Base-by-base conservation (phyloP, 1,284 basidiomycete species). In the Ceratobasidium sp. region DNA sequence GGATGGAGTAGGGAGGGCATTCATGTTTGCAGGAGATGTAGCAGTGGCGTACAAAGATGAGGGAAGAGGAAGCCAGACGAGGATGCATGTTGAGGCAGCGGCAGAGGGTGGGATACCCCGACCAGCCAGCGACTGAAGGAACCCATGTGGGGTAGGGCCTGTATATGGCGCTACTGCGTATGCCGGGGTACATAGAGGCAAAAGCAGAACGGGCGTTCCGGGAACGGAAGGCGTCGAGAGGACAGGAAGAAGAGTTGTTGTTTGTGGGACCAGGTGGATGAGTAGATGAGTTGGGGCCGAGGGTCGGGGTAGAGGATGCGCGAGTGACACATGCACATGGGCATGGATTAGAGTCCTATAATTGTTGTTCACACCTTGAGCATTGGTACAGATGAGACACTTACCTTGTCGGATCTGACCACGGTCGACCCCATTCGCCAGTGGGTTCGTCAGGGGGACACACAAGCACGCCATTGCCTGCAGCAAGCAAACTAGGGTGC, bases 391-490 rank as follows among this genome's bases (percentile, higher is more conserved):
- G 21, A 30, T n/a, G n/a, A 5, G 52, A 69, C 8, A 46, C 67
- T 38, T 59, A 70, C 67, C 67, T 54, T 46, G 59, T 14, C 43
- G 54, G 67, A 30, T 70, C 67, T 21, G 44, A 43, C 67, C 67
- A 70, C n/a, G 54, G 55, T 21, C 55, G 55, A 32, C 67, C 67
- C 67, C 67, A 70, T 59, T 70, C 67, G 47, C 67, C 67, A 21
- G 67, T 70, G 18, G 67, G 55, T 41, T 55, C 58, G 26, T 70
- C 52, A 4, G 67, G 30, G 2, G 67, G 55, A 21, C 43, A 58
- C 2, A 70, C 41, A 1, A 70, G 44, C 26, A 70, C 67, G 38
- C 64, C 67, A 18, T 43, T 43, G 13, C 38, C 41, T 7, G 67
- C 58, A 11, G 67, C 54, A 16, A 70, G 26, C 13, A 70, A n/a